A percentile compares a stretch with the other conserved stretches of the same genome.
Conservation (phyloP, 768 basidiomycete species). For the Psilocybe azurescens region DNA sequence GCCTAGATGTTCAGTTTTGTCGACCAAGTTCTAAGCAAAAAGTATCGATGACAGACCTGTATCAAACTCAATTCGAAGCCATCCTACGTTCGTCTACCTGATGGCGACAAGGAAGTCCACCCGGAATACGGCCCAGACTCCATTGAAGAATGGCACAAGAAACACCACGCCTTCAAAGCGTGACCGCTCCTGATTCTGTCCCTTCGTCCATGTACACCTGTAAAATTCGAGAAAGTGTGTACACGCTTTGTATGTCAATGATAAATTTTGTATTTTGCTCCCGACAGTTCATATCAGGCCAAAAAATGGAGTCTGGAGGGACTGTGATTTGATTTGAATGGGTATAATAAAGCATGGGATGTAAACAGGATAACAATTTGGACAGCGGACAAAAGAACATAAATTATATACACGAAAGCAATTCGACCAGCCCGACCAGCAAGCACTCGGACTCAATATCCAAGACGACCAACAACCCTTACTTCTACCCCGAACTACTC, state of each 20-base stretch:
- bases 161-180: slow-evolving; percentile 43
- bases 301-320: no score
- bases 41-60: slow-evolving; percentile 40
- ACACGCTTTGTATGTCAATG: no score
- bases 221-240: no score
- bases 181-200: background rate
- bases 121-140: slow-evolving; percentile 48
- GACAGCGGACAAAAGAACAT: slow-evolving; percentile 13
- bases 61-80: slow-evolving; percentile 57
- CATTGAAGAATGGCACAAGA: slow-evolving; percentile 67
- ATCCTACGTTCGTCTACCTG: slow-evolving; percentile 65
- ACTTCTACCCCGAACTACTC: background rate
- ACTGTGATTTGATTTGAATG: no score
- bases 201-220: background rate
- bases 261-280: no score
- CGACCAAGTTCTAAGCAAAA: no score
- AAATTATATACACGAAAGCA: slow-evolving; percentile 3
- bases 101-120: slow-evolving; percentile 55
- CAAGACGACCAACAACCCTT: background rate
- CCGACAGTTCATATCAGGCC: no score
- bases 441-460: slow-evolving; percentile 1
- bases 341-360: no score
- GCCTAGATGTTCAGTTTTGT: no score
- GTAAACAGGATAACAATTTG: background rate
- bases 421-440: slow-evolving; percentile 11